A percentile compares a stretch with the other conserved stretches of the same genome.
These are phyloP conservation scores for Wickerhamiella brachini DNA, from an alignment of 805 yeast genomes.

Conservation along the genomic window DNA sequence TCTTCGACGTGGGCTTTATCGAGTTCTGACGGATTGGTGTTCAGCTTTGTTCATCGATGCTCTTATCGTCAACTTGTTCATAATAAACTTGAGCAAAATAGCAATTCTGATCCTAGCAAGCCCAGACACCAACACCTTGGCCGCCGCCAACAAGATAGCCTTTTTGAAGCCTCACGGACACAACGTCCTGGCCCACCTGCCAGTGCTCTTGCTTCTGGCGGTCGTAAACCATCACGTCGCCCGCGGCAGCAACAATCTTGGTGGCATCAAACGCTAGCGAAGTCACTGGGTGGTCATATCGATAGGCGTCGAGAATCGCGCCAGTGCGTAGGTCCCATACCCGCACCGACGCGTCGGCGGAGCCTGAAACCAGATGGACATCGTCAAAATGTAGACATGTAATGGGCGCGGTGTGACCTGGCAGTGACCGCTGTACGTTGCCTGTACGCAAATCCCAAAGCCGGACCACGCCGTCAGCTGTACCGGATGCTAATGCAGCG, in stretches of 20 bases:
- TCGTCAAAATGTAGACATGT: constrained; percentile 58
- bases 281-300: constrained; percentile 42
- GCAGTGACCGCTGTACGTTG: constrained; percentile 26
- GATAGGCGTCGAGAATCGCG: constrained; percentile 43
- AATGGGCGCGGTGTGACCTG: constrained; percentile 57
- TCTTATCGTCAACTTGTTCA: too few species aligned
- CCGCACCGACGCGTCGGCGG: constrained; percentile 47
- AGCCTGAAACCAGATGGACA: constrained; percentile 48
- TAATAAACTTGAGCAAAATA: too few species aligned
- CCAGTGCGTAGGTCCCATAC: constrained; percentile 68
- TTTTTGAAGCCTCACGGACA: constrained; percentile 38
- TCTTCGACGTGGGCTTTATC: too few species aligned
- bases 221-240: constrained; percentile 46
- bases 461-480: constrained; percentile 60
- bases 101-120: too few species aligned
- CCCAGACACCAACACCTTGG: constrained; percentile 58
- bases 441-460: constrained; percentile 66
- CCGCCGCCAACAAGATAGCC: constrained; percentile 59
- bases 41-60: too few species aligned
- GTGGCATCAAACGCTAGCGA: constrained; percentile 46
- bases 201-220: constrained; percentile 40
- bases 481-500: constrained; percentile 68
- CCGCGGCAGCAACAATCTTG: constrained; percentile 40
- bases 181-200: constrained; percentile 36
- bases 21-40: too few species aligned